A percentile compares a stretch with the other conserved stretches of the same genome.
These are phyloP conservation scores for Porpolomopsis calyptriformis DNA, from an alignment of 768 basidiomycete genomes.

Conservation along the genomic window DNA sequence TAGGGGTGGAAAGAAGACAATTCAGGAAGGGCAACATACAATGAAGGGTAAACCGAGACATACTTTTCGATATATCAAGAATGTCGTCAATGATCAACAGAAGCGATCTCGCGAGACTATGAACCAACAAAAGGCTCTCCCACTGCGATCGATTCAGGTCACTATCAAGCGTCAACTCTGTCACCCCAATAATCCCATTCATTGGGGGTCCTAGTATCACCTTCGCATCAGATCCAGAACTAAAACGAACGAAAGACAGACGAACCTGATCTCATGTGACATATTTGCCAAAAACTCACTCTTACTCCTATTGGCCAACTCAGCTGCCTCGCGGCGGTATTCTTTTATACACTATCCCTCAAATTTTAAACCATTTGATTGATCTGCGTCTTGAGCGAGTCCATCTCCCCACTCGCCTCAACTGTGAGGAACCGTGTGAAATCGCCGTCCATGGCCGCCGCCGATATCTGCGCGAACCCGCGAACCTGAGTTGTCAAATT, in stretches of 20 bases:
- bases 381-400: slow-evolving; percentile 97
- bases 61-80: slow-evolving; percentile 98
- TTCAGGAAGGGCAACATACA: slow-evolving; percentile 7
- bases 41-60: slow-evolving; percentile 22
- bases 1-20: slow-evolving; percentile 23
- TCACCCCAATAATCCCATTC: slow-evolving; percentile 99
- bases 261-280: slow-evolving; percentile 90
- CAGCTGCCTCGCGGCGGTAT: slow-evolving; percentile 92
- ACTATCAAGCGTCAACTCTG: slow-evolving; percentile 91
- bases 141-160: slow-evolving; percentile 90
- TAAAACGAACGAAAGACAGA: slow-evolving; percentile 9
- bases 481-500: slow-evolving; percentile 97
- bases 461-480: slow-evolving; percentile 97
- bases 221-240: background rate
- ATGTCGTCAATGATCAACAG: slow-evolving; percentile 98
- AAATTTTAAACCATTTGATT: slow-evolving; percentile 99
- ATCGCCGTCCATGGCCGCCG: slow-evolving; percentile 97
- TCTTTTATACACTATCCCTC: slow-evolving; percentile 95
- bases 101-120: slow-evolving; percentile 85
- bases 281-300: slow-evolving; percentile 98
- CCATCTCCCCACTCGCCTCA: slow-evolving; percentile 98
- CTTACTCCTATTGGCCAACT: slow-evolving; percentile 94
- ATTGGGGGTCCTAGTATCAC: slow-evolving; percentile 77
- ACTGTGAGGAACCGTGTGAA: slow-evolving; percentile 99
- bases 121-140: slow-evolving; percentile 91